Evolutionary conservation across 495 filamentous ascomycete genomes (phyloP).

Genomic region (Chaetomium tenue): DNA sequence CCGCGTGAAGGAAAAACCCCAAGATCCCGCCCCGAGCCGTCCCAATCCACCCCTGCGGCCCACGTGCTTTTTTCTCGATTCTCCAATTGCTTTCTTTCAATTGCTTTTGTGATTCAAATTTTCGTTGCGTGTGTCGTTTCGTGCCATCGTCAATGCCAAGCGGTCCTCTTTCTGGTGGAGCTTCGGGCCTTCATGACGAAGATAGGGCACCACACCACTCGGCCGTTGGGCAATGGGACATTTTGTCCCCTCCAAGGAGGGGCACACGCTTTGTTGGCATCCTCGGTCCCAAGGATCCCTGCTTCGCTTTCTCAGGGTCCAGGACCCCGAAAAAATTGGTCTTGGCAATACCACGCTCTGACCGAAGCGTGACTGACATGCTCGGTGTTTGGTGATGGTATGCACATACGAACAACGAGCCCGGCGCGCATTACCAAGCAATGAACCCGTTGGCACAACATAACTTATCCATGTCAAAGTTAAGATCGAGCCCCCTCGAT

Average conservation of each 20-base stretch:
- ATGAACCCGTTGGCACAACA: too few relatives aligned
- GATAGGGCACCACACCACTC: not conserved
- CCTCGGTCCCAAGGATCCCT: not conserved
- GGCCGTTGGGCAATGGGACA: not conserved
- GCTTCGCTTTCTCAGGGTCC: slow-evolving; percentile 9
- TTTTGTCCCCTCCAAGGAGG: not conserved
- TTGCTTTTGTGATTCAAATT: not conserved
- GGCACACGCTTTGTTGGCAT: not conserved
- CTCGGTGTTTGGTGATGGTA: too few relatives aligned
- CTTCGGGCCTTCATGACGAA: not conserved
- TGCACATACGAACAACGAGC: too few relatives aligned
- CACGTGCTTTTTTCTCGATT: not conserved
- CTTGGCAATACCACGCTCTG: not conserved
- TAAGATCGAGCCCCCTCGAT: too few relatives aligned
- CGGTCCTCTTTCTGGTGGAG: not conserved
- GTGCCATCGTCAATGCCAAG: not conserved
- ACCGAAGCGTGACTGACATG: not conserved
- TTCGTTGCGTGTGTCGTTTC: not conserved
- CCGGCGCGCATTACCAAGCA: too few relatives aligned
- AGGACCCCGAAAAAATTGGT: not conserved
- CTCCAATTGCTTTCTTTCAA: not conserved
- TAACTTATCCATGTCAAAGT: too few relatives aligned
- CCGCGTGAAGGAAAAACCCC: not conserved
- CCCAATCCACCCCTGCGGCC: too few relatives aligned
- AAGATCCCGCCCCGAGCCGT: not conserved